Base-by-base conservation (phyloP, 495 filamentous ascomycete species). In the Podospora didyma region DNA sequence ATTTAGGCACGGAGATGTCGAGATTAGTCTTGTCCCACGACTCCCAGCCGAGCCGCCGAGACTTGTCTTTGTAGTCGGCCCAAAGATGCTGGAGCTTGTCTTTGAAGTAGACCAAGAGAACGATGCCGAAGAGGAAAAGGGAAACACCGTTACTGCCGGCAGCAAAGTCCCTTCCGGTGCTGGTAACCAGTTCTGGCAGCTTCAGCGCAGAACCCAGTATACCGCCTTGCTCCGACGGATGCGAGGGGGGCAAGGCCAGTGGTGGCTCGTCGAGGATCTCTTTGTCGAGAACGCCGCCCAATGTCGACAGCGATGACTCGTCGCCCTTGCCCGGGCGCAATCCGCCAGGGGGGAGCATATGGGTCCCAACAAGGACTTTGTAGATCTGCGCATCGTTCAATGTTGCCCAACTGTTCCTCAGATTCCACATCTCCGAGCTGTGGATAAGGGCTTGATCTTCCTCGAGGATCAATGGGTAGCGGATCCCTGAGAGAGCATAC, bases 401-500 rank as follows among this genome's bases (percentile, higher is more conserved):
- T 2, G 57, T 24, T 21, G 71, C 67, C 69, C 63, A 74, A 7
- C 61, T 49, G 19, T 56, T 46, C 54, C 61, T 71, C 62, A 66
- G 51, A 9, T 69, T 63, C 68, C 69, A 68, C 69, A 81, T 85
- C 41, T 86, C 87, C 49, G 80, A 76, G 39, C 77, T 76, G 57
- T 87, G 85, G 60, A 84, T 85, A 51, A 79, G 77, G 1, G 92
- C 92, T 56, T 76, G 70, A 3, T 87, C 86, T 5, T 85, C 82
- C 21, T 88, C 82, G 10, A 91, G 85, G 20, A 93, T 87, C 7
- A 89, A 69, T n/a, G 94, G 94, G 62, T 96, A 98, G 3, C 83
- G 87, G 53, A 71, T 82, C 50, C 95, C 93, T 0, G 94, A 96
- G 71, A 98, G 82, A 17, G 92, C 94, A 71, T 93, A 98, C 90